Evolutionary conservation across 2,329 filamentous ascomycete species (phyloP).

Genomic region (Chrysoporthe deuterocubensis): DNA sequence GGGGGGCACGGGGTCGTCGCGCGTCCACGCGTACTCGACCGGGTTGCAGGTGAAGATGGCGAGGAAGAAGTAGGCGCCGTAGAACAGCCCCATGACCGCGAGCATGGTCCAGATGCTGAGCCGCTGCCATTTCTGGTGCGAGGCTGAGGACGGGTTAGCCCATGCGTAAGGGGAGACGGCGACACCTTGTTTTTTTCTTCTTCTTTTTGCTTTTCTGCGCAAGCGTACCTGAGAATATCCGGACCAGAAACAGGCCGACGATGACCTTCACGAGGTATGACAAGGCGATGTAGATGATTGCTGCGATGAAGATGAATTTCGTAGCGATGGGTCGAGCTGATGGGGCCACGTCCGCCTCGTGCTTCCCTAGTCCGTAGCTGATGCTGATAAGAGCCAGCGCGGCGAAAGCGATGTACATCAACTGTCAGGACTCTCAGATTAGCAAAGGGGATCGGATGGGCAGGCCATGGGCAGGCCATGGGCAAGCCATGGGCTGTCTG

Average conservation of each 20-base stretch:
- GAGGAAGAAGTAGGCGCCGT: conserved; percentile 43
- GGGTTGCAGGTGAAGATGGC: conserved; percentile 47
- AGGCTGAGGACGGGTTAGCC: background rate
- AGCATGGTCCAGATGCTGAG: conserved; percentile 39
- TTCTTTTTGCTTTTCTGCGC: too few relatives aligned
- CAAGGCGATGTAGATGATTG: conserved; percentile 44
- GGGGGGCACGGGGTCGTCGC: conserved; percentile 32
- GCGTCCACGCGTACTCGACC: conserved; percentile 44
- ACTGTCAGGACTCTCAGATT: background rate
- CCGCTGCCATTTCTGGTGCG: conserved; percentile 33
- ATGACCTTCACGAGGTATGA: conserved; percentile 44
- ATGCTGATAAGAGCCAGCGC: conserved; percentile 31
- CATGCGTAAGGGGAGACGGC: background rate
- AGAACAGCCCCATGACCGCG: conserved; percentile 39
- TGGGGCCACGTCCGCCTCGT: conserved; percentile 29
- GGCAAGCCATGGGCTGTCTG: background rate
- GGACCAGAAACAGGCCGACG: conserved; percentile 45
- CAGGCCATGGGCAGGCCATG: background rate
- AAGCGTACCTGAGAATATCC: conserved; percentile 37
- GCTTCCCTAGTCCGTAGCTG: conserved; percentile 36
- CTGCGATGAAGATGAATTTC: conserved; percentile 47
- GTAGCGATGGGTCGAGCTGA: conserved; percentile 36
- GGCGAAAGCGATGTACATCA: conserved; percentile 35
- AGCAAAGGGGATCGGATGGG: background rate
- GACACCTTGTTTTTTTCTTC: too few relatives aligned